Percentiles rank a stretch among this genome's conserved stretches.
These are phyloP conservation scores for Fragaria nilgerrensis DNA, from an alignment of 306 rosid species.

Conservation along the genomic window DNA sequence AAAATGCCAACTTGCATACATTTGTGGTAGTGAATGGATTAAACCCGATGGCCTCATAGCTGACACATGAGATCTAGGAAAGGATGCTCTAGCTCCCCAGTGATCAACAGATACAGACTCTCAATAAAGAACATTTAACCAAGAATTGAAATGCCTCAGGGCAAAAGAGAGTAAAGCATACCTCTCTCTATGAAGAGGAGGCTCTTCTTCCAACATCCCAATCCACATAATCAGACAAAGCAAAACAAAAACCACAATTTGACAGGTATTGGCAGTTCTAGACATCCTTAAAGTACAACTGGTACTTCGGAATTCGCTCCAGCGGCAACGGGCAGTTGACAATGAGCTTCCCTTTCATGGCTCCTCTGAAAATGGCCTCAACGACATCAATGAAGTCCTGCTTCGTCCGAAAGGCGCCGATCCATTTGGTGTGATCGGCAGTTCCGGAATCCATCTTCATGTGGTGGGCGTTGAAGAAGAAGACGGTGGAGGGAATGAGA, in stretches of 20 bases:
- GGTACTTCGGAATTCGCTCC: slow-evolving; percentile 65
- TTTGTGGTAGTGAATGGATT: too few species aligned
- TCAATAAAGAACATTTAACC: too few species aligned
- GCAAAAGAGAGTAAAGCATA: neutral
- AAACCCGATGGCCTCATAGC: too few species aligned
- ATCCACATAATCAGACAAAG: too few species aligned
- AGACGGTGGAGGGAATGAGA: slow-evolving; percentile 67
- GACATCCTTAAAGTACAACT: slow-evolving; percentile 65
- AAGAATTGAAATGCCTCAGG: too few species aligned
- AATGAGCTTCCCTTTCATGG: slow-evolving; percentile 85
- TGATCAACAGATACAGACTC: neutral
- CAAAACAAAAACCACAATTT: neutral
- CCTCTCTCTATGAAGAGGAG: neutral
- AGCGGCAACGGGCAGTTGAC: slow-evolving; percentile 71
- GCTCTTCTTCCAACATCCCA: too few species aligned
- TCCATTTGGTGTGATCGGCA: slow-evolving; percentile 47
- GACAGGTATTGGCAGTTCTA: slow-evolving; percentile 19
- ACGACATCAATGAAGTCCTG: slow-evolving; percentile 50
- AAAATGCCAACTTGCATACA: too few species aligned
- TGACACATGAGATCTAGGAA: too few species aligned
- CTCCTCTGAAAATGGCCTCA: slow-evolving; percentile 78
- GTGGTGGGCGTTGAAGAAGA: slow-evolving; percentile 96
- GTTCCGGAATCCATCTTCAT: slow-evolving; percentile 95
- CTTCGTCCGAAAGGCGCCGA: slow-evolving; percentile 41
- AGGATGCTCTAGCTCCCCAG: neutral